phyloP scores from a whole-genome alignment of 495 filamentous ascomycete genomes.

The Aspergillus ostianus region DNA sequence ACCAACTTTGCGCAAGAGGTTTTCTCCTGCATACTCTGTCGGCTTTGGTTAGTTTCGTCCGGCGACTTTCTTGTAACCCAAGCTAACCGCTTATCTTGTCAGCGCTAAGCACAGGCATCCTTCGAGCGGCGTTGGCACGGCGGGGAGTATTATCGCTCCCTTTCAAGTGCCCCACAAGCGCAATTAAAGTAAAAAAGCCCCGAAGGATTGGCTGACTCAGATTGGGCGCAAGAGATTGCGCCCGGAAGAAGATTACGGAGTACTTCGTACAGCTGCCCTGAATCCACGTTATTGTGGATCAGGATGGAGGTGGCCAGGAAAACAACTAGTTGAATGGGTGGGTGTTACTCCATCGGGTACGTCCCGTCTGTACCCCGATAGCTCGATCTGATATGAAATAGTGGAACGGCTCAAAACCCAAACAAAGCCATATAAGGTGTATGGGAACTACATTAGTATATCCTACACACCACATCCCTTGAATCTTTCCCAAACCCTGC shows the following conservation, averaged over 20 bases:
- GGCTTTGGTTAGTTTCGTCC: background rate
- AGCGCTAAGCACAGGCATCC: background rate
- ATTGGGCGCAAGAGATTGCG: background rate
- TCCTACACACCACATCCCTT: background rate
- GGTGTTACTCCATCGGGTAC: background rate
- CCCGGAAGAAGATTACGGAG: background rate
- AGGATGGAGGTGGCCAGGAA: background rate
- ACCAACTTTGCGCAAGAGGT: background rate
- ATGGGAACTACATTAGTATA: too few relatives aligned
- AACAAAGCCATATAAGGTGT: background rate
- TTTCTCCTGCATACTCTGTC: background rate
- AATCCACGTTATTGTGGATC: background rate
- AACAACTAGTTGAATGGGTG: background rate
- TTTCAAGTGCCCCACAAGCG: background rate
- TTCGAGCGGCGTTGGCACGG: background rate
- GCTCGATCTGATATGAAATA: background rate
- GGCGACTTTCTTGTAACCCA: background rate
- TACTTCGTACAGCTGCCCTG: background rate
- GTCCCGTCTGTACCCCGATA: too few relatives aligned
- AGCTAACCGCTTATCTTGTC: background rate
- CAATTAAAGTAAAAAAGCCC: background rate
- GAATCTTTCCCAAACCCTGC: background rate
- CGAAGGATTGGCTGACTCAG: background rate
- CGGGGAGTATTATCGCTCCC: background rate
- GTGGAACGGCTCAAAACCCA: background rate